Evolutionary conservation across 805 yeast genomes (phyloP).

Genomic region (Ogataea philodendri): DNA sequence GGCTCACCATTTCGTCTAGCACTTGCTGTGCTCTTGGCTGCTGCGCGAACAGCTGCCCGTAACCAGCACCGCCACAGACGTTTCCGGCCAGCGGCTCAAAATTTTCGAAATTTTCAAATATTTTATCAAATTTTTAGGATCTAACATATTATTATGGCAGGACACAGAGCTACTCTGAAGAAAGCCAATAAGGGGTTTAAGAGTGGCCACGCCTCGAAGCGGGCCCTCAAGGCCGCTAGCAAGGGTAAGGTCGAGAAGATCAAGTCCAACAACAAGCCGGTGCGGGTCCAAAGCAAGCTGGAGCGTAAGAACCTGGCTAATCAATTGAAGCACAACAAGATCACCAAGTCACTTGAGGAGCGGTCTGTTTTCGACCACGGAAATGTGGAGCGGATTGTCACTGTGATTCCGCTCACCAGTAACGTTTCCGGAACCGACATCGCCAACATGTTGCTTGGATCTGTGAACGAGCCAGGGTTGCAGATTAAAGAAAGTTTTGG

Average conservation of each 20-base stretch:
- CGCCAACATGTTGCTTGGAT: slow-evolving; percentile 47
- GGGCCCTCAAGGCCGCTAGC: slow-evolving; percentile 72
- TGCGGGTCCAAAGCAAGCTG: slow-evolving; percentile 41
- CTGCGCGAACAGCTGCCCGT: too few species aligned
- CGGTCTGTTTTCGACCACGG: slow-evolving; percentile 62
- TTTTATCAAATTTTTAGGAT: slow-evolving; percentile 12
- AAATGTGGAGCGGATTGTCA: slow-evolving; percentile 82
- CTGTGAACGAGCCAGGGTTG: slow-evolving; percentile 35
- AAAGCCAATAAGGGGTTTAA: slow-evolving; percentile 88
- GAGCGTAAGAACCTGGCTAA: slow-evolving; percentile 77
- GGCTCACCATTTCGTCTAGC: too few species aligned
- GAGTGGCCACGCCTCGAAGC: slow-evolving; percentile 86
- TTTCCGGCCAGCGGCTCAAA: too few species aligned
- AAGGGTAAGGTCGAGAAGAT: slow-evolving; percentile 88
- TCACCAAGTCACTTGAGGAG: slow-evolving; percentile 52
- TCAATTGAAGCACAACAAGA: slow-evolving; percentile 75
- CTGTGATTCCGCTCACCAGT: slow-evolving; percentile 73
- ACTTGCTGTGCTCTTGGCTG: too few species aligned
- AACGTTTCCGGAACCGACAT: slow-evolving; percentile 63
- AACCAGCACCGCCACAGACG: too few species aligned
- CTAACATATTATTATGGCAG: slow-evolving; percentile 47
- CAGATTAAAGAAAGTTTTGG: slow-evolving; percentile 42
- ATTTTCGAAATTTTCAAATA: too few species aligned
- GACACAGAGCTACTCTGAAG: slow-evolving; percentile 82
- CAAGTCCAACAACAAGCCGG: slow-evolving; percentile 35